Base-by-base conservation (phyloP, 2,329 filamentous ascomycete species). In the Fusarium decemcellulare region DNA sequence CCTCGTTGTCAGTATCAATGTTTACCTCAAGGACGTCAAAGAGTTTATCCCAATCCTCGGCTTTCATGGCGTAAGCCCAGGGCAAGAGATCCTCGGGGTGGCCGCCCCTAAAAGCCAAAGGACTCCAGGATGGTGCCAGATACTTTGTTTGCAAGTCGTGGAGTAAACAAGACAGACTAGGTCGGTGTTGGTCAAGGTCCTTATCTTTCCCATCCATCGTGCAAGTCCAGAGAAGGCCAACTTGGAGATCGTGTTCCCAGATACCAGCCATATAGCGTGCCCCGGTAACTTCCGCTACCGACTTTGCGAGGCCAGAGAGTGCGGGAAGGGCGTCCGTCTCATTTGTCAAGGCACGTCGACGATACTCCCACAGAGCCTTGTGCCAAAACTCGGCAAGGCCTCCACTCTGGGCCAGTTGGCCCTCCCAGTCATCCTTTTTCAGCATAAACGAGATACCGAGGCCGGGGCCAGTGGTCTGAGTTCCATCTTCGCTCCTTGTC, bases 331-430 rank as follows among this genome's bases (percentile, higher is more conserved):
- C 27, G 3, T 53, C 50, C 1, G 50, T 23, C 1, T 16, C 36
- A 1, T 16, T 32, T 2, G 50, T 53, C 50, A 53, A 23, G 2
- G 39, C 27, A 1, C 50, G 50, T 4, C 16, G 36, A 4, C 52
- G 52, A n/a, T 55, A 55, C 16, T 55, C 42, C 6, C 42, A 43
- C 6, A 55, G 14, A 3, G 30, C 52, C 30, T 46, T 55, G 39
- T 55, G 52, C 52, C 52, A 55, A 18, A 55, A 55, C 42, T 55
- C 39, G 2, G 30, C 42, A 15, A 46, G 37, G 5, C 15, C 23
- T 37, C 36, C 32, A 1, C 36, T 11, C n/a, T 44, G 42, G 4
- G 12, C 23, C 23, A 37, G 2, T 16, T 55, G 6, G 29, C 10
- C 29, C 9, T 15, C 8, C 39, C 52, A 55, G 10, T 44, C 40